phyloP scores from a whole-genome alignment of 441 rosid genomes.

The Cnidoscolus chayamansa region DNA sequence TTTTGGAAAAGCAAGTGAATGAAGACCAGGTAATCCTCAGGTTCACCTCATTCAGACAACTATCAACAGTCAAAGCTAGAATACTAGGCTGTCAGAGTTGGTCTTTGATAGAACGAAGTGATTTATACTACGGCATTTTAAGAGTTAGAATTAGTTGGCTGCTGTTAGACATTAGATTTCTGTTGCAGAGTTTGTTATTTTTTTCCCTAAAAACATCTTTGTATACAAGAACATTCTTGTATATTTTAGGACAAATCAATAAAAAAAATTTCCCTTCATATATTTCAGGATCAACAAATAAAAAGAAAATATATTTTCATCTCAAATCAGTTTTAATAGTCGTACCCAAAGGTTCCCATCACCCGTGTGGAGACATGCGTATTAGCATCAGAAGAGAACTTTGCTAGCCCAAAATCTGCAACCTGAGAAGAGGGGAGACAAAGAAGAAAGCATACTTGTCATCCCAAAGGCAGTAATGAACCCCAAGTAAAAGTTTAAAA shows the following conservation, averaged over 20 bases:
- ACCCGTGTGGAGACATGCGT: slow-evolving; percentile 97
- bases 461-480: background rate
- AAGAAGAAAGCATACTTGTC: background rate
- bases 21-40: background rate
- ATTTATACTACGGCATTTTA: too few species aligned
- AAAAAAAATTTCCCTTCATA: too few species aligned
- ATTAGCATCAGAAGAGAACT: slow-evolving; percentile 70
- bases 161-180: too few species aligned
- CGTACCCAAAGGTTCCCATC: slow-evolving; percentile 98
- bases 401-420: slow-evolving; percentile 97
- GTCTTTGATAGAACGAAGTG: slow-evolving; percentile 7
- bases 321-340: too few species aligned
- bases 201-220: too few species aligned
- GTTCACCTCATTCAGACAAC: background rate
- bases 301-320: too few species aligned
- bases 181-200: too few species aligned
- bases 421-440: slow-evolving; percentile 43
- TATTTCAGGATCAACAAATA: too few species aligned
- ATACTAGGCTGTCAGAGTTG: background rate
- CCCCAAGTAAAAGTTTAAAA: background rate
- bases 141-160: too few species aligned
- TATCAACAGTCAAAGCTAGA: background rate
- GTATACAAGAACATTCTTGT: too few species aligned
- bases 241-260: too few species aligned
- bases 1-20: slow-evolving; percentile 15